Base-by-base conservation (phyloP, 345 rosid species). In the Eutrema yunnanense region DNA sequence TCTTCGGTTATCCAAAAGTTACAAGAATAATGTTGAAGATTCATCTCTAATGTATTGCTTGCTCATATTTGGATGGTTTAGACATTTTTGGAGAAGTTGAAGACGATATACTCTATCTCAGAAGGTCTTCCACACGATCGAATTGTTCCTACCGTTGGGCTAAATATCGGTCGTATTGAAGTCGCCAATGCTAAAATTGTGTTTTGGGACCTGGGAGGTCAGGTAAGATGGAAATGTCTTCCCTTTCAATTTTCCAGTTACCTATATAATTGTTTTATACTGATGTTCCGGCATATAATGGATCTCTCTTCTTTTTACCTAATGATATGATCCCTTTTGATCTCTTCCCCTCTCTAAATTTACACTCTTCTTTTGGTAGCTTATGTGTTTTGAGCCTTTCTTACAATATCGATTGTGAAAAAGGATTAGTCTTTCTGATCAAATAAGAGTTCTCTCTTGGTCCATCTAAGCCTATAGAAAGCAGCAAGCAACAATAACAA, bases 191-290 rank as follows among this genome's bases (percentile, higher is more conserved):
- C 96, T 19, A 96, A 96, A 81, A 91, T 96, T 12, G 86, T 96
- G 52, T 90, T 92, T 69, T 96, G 99, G 99, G 99, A 96, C 73
- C 83, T 96, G 9, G 99, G 99, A 32, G 99, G 99, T 73, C 98
- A 96, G 95, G 99, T 90, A 72, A 70, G 76, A 22, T 55, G n/a
- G 8, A 48, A 40, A 8, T 34, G 10, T 53, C 19, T 6, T 14
- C 32, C 53, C 33, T 33, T 54, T 19, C 6, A 29, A 22, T 10
- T 10, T 41, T 7, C 41, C 7, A 38, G 50, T 40, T 40, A 49
- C 44, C 4, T 33, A 29, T 62, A 44, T 5, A n/a, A 41, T 29
- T 3, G 32, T 43, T 22, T 22, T 22, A 22, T 22, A 22, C 26
- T 22, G 26, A 22, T 22, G 26, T 22, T 22, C 1, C 2, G 26